Evolutionary conservation across 2,329 filamentous ascomycete genomes (phyloP).

Genomic region (Botrytis elliptica): DNA sequence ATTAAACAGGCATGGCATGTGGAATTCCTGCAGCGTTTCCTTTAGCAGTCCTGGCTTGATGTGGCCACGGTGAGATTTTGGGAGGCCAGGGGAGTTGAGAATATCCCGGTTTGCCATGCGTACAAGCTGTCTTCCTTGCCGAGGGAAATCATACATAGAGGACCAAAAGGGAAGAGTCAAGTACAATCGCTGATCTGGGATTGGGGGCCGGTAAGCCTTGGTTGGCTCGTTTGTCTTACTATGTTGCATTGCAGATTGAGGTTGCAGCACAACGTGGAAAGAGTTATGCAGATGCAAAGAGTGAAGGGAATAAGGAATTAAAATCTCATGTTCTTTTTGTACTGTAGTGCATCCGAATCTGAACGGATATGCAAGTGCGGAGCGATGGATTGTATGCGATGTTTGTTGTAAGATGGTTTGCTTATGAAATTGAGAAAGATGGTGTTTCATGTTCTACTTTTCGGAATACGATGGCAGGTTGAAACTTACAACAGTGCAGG

Average conservation of each 20-base stretch:
- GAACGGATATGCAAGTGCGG: slow-evolving; percentile 13
- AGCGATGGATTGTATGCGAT: not conserved
- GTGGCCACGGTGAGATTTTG: slow-evolving; percentile 20
- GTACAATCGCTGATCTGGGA: slow-evolving; percentile 5
- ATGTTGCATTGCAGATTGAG: slow-evolving; percentile 11
- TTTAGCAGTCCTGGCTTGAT: not conserved
- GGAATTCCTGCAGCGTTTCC: not conserved
- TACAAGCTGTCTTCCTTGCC: not conserved
- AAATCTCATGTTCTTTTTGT: not conserved
- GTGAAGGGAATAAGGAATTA: not conserved
- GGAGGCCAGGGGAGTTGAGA: not conserved
- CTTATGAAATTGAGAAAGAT: not conserved
- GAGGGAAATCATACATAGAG: not conserved
- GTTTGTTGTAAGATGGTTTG: slow-evolving; percentile 12
- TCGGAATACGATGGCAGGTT: not conserved
- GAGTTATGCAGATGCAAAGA: slow-evolving; percentile 10
- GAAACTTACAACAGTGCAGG: not conserved
- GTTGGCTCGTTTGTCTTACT: slow-evolving; percentile 5
- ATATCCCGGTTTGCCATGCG: slow-evolving; percentile 22
- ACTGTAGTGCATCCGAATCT: not conserved
- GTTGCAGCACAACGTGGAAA: slow-evolving; percentile 19
- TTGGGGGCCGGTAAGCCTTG: slow-evolving; percentile 12
- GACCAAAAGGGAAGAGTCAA: not conserved
- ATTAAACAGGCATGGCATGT: slow-evolving; percentile 15
- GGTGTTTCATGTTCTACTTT: slow-evolving; percentile 7